Evolutionary conservation across 345 rosid genomes (phyloP), one percentile per base, ranked within the genome.

Genomic region (Gossypium anomalum): DNA sequence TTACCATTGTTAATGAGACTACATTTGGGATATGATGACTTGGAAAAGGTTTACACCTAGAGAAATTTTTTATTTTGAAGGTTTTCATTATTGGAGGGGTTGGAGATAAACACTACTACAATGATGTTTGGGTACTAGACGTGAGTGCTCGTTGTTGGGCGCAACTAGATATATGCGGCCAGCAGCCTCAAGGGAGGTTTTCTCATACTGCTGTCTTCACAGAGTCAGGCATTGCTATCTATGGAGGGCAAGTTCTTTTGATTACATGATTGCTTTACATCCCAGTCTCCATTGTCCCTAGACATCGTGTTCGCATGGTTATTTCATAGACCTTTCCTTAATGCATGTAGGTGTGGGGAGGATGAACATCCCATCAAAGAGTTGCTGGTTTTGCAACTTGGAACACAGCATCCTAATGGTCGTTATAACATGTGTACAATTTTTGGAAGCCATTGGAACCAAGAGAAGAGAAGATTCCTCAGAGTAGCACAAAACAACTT

Each of bases 311-410:
- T 67, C 3, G 15, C 10, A 19, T 66, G 48, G 9, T 17, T 14
- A 11, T 70, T 51, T 52, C 41, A 14, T n/a, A 2, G 49, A 44
- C 17, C 7, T 60, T 45, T 58, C 9, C 76, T 41, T 10, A 48
- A 25, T 38, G 1, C 25, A 14, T 57, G 57, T 83, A 87, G 96
- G 20, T 91, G 97, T 7, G 90, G 93, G 38, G 92, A 89, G 83
- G 93, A 91, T 63, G 93, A 91, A 78, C 92, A 79, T 44, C 97
- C 97, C 7, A 87, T 89, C 59, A 85, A 86, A 15, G 93, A 91
- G 75, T 70, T 91, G 66, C 34, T 91, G 79, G 72, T 91, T 78
- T 77, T 89, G 83, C 86, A 82, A 78, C 87, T 87, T 61, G 88
- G 82, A 57, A 70, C 70, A 23, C 87, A 83, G 23, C 80, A 83